Conservation (phyloP, 495 filamentous ascomycete genomes). For the Apodospora peruviana region DNA sequence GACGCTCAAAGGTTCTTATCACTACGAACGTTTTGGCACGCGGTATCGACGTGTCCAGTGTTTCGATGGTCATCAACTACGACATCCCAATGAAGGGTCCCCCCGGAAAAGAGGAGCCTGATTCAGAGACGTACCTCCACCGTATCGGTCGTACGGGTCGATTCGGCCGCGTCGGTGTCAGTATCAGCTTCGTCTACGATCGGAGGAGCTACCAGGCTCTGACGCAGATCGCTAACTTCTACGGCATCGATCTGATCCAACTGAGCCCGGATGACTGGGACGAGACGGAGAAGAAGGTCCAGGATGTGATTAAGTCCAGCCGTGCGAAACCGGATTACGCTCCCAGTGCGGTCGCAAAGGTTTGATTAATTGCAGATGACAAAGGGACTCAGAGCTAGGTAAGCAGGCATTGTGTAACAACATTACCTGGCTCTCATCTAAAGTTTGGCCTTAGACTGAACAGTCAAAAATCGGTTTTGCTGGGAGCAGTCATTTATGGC, state of each 20-base stretch:
- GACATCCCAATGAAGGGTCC: slow-evolving; percentile 59
- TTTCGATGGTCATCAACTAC: slow-evolving; percentile 98
- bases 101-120: slow-evolving; percentile 48
- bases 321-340: slow-evolving; percentile 59
- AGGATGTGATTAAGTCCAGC: slow-evolving; percentile 75
- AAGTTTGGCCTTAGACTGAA: background rate
- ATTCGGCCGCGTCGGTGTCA: slow-evolving; percentile 95
- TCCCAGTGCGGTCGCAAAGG: slow-evolving; percentile 29
- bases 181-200: slow-evolving; percentile 85
- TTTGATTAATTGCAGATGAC: background rate
- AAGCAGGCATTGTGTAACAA: background rate
- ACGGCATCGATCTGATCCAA: slow-evolving; percentile 46
- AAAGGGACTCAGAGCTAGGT: background rate
- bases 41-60: slow-evolving; percentile 94
- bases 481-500: background rate
- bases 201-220: slow-evolving; percentile 69
- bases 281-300: slow-evolving; percentile 70
- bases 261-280: slow-evolving; percentile 72
- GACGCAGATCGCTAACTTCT: slow-evolving; percentile 68
- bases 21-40: slow-evolving; percentile 96
- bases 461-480: too few relatives aligned
- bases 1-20: slow-evolving; percentile 92
- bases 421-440: background rate
- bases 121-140: slow-evolving; percentile 94
- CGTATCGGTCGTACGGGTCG: slow-evolving; percentile 96